phyloP scores from a whole-genome alignment of 2,329 filamentous ascomycete species.

The Knufia fluminis region DNA sequence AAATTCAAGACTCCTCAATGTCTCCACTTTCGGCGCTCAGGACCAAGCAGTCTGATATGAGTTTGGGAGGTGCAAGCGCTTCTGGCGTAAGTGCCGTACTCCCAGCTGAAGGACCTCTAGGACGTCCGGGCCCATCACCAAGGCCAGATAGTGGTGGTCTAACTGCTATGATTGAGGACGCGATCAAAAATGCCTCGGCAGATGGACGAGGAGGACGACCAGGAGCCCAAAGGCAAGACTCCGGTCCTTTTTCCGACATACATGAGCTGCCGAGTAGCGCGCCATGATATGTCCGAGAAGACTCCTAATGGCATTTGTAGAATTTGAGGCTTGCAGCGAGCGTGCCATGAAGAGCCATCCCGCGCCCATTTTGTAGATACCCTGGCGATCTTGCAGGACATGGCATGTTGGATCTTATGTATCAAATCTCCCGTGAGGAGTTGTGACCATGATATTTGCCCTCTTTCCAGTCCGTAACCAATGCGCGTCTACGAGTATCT shows the following conservation, averaged over 20 bases:
- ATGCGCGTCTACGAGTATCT: no score
- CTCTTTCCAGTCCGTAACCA: no score
- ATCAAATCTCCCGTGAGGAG: no score
- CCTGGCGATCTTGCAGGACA: neutral
- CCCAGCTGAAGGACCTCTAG: conserved; percentile 8
- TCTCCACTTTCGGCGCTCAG: conserved; percentile 7
- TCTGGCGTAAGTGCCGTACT: conserved; percentile 18
- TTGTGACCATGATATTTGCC: no score
- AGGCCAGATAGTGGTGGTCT: conserved; percentile 24
- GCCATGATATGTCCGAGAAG: neutral
- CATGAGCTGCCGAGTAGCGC: conserved; percentile 26
- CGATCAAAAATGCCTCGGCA: conserved; percentile 23
- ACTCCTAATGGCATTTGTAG: neutral
- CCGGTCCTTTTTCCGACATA: conserved; percentile 36
- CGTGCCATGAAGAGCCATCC: neutral
- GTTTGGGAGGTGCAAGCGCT: conserved; percentile 17
- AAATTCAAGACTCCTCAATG: neutral
- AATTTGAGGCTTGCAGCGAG: neutral
- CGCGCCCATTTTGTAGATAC: neutral
- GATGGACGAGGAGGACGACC: conserved; percentile 14
- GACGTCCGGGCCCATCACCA: conserved; percentile 11
- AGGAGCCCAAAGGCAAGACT: conserved; percentile 25
- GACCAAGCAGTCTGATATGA: conserved; percentile 12
- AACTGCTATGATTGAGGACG: conserved; percentile 25
- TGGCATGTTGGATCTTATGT: neutral